phyloP scores from a whole-genome alignment of 208 protist genomes.

The Tritrichomonas foetus region DNA sequence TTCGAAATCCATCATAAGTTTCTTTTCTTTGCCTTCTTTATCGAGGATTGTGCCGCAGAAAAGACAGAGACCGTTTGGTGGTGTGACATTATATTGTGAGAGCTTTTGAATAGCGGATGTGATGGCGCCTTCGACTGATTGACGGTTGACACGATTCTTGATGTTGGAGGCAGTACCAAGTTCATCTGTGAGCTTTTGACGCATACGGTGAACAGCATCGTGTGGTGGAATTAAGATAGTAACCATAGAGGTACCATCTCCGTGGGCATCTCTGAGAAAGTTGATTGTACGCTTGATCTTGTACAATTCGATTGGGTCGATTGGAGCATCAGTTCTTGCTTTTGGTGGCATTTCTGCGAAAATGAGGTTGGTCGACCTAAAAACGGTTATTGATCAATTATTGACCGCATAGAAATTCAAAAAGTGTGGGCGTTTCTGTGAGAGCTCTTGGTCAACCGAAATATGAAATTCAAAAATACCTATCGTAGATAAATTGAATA shows the following conservation, averaged over 20 bases:
- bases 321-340: neutral
- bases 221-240: conserved; percentile 95
- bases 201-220: conserved; percentile 88
- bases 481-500: too few relatives aligned
- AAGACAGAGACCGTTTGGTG: conserved; percentile 91
- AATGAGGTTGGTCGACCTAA: neutral
- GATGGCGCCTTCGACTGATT: conserved; percentile 78
- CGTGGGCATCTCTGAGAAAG: conserved; percentile 86
- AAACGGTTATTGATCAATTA: too few relatives aligned
- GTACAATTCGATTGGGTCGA: conserved; percentile 80
- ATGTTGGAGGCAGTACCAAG: conserved; percentile 99
- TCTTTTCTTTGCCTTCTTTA: conserved; percentile 97
- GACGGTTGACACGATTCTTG: conserved; percentile 95
- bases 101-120: conserved; percentile 75
- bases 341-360: conserved; percentile 15
- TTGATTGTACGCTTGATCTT: conserved; percentile 99
- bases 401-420: too few relatives aligned
- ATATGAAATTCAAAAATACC: too few relatives aligned
- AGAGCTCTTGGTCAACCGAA: too few relatives aligned
- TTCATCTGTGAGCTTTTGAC: conserved; percentile 98
- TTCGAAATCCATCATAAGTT: conserved; percentile 96
- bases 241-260: conserved; percentile 97
- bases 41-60: conserved; percentile 98
- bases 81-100: conserved; percentile 78
- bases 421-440: too few relatives aligned